Evolutionary conservation across 345 rosid species (phyloP).

Genomic region (Corchorus olitorius): DNA sequence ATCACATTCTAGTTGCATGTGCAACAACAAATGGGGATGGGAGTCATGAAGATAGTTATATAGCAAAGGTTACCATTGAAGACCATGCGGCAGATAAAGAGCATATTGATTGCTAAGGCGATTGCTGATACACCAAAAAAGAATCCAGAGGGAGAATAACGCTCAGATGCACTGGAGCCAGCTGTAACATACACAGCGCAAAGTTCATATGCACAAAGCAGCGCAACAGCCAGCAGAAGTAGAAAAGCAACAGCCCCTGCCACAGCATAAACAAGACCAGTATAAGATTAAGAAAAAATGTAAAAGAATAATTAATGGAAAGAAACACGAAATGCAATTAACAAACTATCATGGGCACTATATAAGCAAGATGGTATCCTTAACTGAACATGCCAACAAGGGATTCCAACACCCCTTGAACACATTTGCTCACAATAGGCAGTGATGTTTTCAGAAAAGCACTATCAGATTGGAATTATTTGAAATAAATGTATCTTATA

Average conservation of each 20-base stretch:
- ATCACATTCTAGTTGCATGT: conserved; percentile 23
- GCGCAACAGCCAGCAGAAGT: conserved; percentile 90
- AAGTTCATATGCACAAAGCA: conserved; percentile 95
- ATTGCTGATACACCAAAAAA: conserved; percentile 99
- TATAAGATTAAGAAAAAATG: conserved; percentile 8
- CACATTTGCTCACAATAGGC: not conserved
- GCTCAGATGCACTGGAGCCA: conserved; percentile 81
- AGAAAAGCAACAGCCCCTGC: conserved; percentile 98
- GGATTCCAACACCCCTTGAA: not conserved
- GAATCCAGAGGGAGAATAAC: conserved; percentile 97
- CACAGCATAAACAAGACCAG: conserved; percentile 25
- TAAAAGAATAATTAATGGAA: not conserved
- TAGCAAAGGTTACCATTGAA: conserved; percentile 78
- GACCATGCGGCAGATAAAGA: conserved; percentile 95
- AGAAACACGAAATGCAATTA: not conserved
- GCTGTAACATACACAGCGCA: conserved; percentile 98
- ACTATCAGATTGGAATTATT: not conserved
- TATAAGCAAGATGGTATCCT: not conserved
- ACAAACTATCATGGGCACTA: not conserved
- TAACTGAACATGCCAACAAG: conserved; percentile 3
- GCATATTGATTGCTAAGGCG: conserved; percentile 98
- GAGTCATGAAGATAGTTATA: conserved; percentile 16
- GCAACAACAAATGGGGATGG: conserved; percentile 12
- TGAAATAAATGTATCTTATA: not conserved
- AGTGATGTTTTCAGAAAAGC: not conserved